Conservation (phyloP, 1,284 basidiomycete genomes). For the Ustanciosporium gigantosporum region DNA sequence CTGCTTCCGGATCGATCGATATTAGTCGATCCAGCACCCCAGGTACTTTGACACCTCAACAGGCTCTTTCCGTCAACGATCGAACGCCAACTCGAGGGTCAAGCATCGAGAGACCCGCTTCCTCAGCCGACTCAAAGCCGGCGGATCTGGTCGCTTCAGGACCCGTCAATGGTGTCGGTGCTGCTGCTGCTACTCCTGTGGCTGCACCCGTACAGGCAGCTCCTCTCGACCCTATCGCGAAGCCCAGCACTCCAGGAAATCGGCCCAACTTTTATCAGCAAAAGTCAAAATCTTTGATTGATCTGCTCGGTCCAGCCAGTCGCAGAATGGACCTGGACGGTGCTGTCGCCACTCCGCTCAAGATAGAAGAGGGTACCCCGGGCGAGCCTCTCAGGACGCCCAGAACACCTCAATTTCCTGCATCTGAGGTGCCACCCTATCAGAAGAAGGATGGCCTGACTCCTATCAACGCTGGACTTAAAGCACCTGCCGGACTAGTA, state of each 20-base stretch:
- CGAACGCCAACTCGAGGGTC: constrained; percentile 9
- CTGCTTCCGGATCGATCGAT: constrained; percentile 2
- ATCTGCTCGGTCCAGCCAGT: constrained; percentile 62
- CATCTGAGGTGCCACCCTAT: constrained; percentile 6
- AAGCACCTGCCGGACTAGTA: constrained; percentile 15
- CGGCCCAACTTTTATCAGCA: constrained; percentile 52
- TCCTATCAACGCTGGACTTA: constrained; percentile 14
- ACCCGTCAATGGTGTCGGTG: too few species aligned
- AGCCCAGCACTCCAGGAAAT: not conserved
- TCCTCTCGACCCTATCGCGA: not conserved
- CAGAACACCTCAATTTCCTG: not conserved
- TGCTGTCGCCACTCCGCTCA: not conserved
- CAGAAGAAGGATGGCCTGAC: constrained; percentile 18
- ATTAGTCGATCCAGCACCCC: constrained; percentile 25
- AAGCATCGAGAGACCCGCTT: constrained; percentile 30
- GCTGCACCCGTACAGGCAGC: too few species aligned
- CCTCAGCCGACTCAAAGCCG: too few species aligned
- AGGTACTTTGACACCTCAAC: constrained; percentile 15
- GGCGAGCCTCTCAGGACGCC: not conserved
- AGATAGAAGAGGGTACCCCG: not conserved
- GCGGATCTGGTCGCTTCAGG: too few species aligned
- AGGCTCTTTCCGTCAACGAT: constrained; percentile 5
- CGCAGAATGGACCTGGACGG: constrained; percentile 88
- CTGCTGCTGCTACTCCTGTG: too few species aligned
- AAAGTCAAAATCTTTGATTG: constrained; percentile 50